Evolutionary conservation across 192 early-diverging fungal species (phyloP), one percentile per base, ranked within the genome.

Genomic region (Kickxella alabastrina): DNA sequence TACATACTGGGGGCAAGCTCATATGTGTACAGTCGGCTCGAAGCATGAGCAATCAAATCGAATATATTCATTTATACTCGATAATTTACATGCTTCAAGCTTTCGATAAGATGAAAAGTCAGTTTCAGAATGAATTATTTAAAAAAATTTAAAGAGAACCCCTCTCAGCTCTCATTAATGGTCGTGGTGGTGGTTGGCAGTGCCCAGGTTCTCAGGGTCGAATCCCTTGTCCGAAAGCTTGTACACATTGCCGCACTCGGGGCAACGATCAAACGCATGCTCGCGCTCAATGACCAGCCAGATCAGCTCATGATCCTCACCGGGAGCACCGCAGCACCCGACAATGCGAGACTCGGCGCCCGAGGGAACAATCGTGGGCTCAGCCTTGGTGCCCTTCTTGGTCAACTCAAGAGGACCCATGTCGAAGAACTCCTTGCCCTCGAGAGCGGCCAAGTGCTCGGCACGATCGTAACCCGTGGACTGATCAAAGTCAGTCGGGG

Each of bases 301-400:
- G 69, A 91, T 74, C 47, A 84, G 68, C 55, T 95, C 91, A 66
- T 99, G 96, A 45, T 86, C 83, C 69, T 99, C 96, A 52, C 82
- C 90, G 27, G 94, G 92, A 70, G 84, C 92, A 49, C 96, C 96
- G 87, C 76, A 64, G 86, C 96, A 99, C 24, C 91, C 96, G 52
- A 97, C 82, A 59, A 90, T 87, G 39, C 89, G 86, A 62, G 84
- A 80, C 40, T 80, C 80, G 62, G 94, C 89, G 37, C 79, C 73
- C 25, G 91, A 92, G 43, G 77, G 67, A 44, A 99, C 86, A 52
- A 95, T 79, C 53, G 93, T 86, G 52, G 94, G 96, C 71, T 92
- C 83, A 26, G 79, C 71, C 65, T 79, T 78, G 36, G 96, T 96
- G 37, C 88, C 90, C 57, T 84, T 75, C 62, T 84, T 78, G 23